phyloP scores from a whole-genome alignment of 257 asterid species.

The Nemophila menziesii region DNA sequence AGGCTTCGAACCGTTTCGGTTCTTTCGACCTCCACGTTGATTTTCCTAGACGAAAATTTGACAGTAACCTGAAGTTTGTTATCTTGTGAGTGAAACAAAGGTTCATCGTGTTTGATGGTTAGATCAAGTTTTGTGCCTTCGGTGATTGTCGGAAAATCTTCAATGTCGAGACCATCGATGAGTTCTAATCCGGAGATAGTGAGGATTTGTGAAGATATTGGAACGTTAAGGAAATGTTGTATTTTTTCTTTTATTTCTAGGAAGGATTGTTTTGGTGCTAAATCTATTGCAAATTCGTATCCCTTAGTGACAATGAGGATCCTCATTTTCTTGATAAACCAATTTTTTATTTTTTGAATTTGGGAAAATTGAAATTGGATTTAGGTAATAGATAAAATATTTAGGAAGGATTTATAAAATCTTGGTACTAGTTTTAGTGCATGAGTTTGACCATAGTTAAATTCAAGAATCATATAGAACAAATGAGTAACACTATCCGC shows the following conservation, averaged over 20 bases:
- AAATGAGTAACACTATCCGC: constrained; percentile 9
- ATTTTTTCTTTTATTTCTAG: constrained; percentile 36
- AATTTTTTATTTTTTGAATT: neutral
- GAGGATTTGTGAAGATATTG: constrained; percentile 39
- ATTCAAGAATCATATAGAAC: constrained; percentile 20
- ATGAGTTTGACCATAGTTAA: constrained; percentile 1
- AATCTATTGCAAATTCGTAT: constrained; percentile 33
- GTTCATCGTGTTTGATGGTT: constrained; percentile 6
- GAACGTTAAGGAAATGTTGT: constrained; percentile 31
- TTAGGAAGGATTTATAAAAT: too few relatives aligned
- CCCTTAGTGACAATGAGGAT: constrained; percentile 25
- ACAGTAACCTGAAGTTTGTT: constrained; percentile 22
- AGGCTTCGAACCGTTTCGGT: constrained; percentile 56
- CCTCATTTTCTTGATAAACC: constrained; percentile 17
- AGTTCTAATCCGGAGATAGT: constrained; percentile 44
- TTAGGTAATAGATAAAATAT: neutral
- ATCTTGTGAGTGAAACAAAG: neutral
- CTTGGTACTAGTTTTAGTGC: too few relatives aligned
- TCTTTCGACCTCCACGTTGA: constrained; percentile 29
- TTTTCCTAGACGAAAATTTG: constrained; percentile 33
- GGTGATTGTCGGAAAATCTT: constrained; percentile 44
- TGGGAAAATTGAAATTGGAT: neutral
- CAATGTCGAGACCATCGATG: constrained; percentile 45
- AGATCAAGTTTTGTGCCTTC: constrained; percentile 37
- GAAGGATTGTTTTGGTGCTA: constrained; percentile 39